Base-by-base conservation (phyloP, 2,329 filamentous ascomycete genomes). In the Hypoxylon sp. region DNA sequence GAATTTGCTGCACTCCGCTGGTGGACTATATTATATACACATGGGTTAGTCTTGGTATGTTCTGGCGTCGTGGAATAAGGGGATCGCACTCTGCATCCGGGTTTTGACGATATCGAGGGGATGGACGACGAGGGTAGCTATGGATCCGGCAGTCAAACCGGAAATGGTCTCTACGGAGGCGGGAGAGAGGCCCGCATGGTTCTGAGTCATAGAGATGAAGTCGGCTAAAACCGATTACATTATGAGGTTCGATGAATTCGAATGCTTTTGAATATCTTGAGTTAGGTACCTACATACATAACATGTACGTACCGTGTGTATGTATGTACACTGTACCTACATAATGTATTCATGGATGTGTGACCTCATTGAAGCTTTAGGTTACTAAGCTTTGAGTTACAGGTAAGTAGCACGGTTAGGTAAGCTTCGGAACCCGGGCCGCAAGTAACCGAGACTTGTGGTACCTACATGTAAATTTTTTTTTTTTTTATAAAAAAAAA, bases 71-170 rank as follows among this genome's bases (percentile, higher is more conserved):
- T 51, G 13, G 23, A 11, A 14, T 43, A 30, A 25, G n/a, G 21
- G 21, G 41, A 77, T 82, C 64, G 82, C 32, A 94, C 93, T 90
- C 83, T 99, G 96, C 78, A 99, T 89, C 70, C 96, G 91, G 67
- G 95, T 98, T 85, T 99, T 99, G 78, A 98, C 90, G 70, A 99
- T 90, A 82, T 99, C 96, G 66, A 99, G 89, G 32, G 96, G 96
- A 78, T 98, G 95, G 57, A 96, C 91, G 62, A 90, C 90, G 52
- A 98, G 85, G 23, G 96, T 98, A 58, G 94, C 92, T 73, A 94
- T 87, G 62, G 93, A 87, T 68, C 96, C 96, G 65, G 96, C 96
- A 71, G 91, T 92, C 80, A 99, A 91, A 74, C 96, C 96, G 68
- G 96, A 93, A 79, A 94, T 85, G 76, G 91, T 91, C 86, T 98